These are phyloP conservation scores for Blastobotrys terrestris DNA, from an alignment of 805 yeast genomes.

Conservation along the genomic window DNA sequence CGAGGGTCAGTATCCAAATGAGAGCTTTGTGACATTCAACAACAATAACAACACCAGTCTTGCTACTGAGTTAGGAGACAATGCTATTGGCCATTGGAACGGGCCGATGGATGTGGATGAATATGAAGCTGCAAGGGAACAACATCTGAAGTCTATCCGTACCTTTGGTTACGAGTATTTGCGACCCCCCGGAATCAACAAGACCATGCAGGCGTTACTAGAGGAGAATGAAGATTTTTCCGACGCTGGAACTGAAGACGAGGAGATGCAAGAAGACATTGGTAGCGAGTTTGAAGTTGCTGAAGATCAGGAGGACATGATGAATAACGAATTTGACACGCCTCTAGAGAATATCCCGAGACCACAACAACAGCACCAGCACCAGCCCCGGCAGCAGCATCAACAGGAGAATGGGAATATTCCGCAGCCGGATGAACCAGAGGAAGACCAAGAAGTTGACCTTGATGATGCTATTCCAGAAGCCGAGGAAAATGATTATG, in stretches of 20 bases:
- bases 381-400: too few relatives aligned
- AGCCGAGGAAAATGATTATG: slow-evolving; percentile 19
- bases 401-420: not conserved
- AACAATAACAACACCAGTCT: not conserved
- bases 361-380: not conserved
- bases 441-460: slow-evolving; percentile 14
- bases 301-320: slow-evolving; percentile 18
- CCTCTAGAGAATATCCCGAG: not conserved
- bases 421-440: slow-evolving; percentile 5
- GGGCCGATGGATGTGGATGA: slow-evolving; percentile 3
- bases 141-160: slow-evolving; percentile 28
- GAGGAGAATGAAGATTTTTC: slow-evolving; percentile 24
- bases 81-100: not conserved
- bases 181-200: slow-evolving; percentile 54
- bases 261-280: slow-evolving; percentile 10
- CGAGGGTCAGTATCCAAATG: not conserved
- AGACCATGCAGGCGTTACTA: slow-evolving; percentile 39
- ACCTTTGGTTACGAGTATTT: slow-evolving; percentile 44
- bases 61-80: not conserved
- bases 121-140: slow-evolving; percentile 12
- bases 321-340: not conserved
- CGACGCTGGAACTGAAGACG: slow-evolving; percentile 9
- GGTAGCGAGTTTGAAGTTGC: slow-evolving; percentile 16
- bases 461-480: slow-evolving; percentile 18
- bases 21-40: not conserved